Base-by-base conservation (phyloP, 2,329 filamentous ascomycete species). In the Chaetothyriales sp. region DNA sequence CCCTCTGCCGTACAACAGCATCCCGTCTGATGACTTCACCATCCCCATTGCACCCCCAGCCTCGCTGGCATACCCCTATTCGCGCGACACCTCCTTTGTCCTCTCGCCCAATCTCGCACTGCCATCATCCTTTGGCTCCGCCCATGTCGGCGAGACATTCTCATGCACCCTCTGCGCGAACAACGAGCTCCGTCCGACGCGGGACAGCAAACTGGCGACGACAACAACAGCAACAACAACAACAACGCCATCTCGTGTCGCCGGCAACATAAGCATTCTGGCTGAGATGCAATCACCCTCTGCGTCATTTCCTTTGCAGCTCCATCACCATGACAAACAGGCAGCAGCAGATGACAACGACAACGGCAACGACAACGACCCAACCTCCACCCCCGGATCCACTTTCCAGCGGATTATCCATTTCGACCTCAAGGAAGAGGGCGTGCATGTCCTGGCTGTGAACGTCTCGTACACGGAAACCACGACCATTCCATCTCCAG, bases 251-350 rank as follows among this genome's bases (percentile, higher is more conserved):
- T 39, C 32, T 39, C 32, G 32, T 4, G 10, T 39, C 32, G 32
- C 32, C 32, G 15, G 32, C 55, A 84, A 84, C 51, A 83, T 95
- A 49, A 78, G 80, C 50, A 86, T 96, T 60, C 79, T 85, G 51
- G 92, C 89, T 0, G 89, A 95, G 68, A 93, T 98, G 83, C 93
- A 96, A 70, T 94, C 89, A 0, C 90, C 92, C 0, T 81, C 83
- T 2, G 79, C 83, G 50, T 80, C 81, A 28, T 74, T 88, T 1
- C 68, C 77, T 2, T 73, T 95, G n/a, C 70, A 77, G 18, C 67
- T 78, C 25, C 61, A 66, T 50, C 62, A 68, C 19, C 53, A 49
- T n/a, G 49, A 49, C 10, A 26, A 39, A 12, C 36, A 46, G 18
- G 42, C 45, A 26, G 55, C 60, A 28, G 44, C 45, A 36, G 50